A percentile compares a stretch with the other conserved stretches of the same genome.
These are phyloP conservation scores for Mycena maculata DNA, from an alignment of 768 basidiomycete species.

Conservation along the genomic window DNA sequence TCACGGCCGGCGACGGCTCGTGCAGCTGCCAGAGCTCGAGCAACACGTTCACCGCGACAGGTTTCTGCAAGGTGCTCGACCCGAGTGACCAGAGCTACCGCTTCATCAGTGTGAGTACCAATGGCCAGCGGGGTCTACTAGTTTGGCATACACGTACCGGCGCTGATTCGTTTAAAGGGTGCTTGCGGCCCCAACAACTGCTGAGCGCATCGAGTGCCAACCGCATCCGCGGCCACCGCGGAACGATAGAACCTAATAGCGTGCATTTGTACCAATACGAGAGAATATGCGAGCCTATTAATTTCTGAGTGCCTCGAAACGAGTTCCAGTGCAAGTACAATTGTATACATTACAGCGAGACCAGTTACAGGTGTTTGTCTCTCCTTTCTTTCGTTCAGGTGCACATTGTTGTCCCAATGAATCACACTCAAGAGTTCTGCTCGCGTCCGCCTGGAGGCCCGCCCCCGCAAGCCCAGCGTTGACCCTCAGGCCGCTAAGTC, in stretches of 20 bases:
- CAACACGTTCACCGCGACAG: neutral
- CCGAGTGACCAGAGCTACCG: neutral
- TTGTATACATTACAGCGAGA: constrained; percentile 3
- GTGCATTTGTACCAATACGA: neutral
- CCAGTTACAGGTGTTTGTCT: constrained; percentile 6
- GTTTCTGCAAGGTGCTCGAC: neutral
- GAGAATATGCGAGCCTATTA: neutral
- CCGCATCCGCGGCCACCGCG: neutral
- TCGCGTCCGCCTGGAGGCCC: constrained; percentile 12
- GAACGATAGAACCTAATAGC: neutral
- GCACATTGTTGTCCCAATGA: constrained; percentile 4
- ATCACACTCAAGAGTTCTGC: neutral
- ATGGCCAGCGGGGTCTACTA: neutral
- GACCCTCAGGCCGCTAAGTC: neutral
- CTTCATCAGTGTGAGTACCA: constrained; percentile 18
- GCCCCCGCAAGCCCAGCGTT: neutral
- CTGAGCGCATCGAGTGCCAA: constrained; percentile 7
- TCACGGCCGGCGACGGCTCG: constrained; percentile 21
- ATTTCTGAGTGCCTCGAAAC: neutral
- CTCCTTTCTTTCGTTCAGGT: constrained; percentile 11
- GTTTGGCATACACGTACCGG: neutral
- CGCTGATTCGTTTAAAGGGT: constrained; percentile 15
- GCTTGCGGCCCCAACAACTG: constrained; percentile 5
- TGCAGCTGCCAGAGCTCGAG: constrained; percentile 1
- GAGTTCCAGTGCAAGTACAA: neutral